Percentiles rank a stretch among this genome's conserved stretches.
These are phyloP conservation scores for Coriaria nepalensis DNA, from an alignment of 306 rosid species.

Conservation along the genomic window DNA sequence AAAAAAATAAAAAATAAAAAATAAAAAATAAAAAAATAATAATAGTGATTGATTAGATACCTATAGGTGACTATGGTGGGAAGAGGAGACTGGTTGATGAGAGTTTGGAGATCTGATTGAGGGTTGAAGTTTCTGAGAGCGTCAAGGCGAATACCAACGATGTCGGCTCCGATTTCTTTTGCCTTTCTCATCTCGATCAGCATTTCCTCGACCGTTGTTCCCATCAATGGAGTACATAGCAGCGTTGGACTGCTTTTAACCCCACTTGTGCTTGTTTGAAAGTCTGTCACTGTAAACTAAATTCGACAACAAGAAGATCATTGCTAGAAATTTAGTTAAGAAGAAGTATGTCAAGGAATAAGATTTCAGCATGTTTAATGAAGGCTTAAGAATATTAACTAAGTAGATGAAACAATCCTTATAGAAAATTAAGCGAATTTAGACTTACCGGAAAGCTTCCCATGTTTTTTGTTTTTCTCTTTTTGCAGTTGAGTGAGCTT, in stretches of 20 bases:
- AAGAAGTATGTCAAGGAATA: too few relatives aligned
- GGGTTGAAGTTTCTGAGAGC: conserved; percentile 33
- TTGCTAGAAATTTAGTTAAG: too few relatives aligned
- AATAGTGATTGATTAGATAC: conserved; percentile 10
- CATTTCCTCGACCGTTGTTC: conserved; percentile 17
- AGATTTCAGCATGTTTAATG: too few relatives aligned
- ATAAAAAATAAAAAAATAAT: too few relatives aligned
- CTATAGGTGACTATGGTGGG: conserved; percentile 41
- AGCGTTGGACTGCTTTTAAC: conserved; percentile 22
- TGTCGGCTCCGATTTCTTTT: conserved; percentile 34
- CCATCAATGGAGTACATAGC: conserved; percentile 30
- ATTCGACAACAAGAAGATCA: too few relatives aligned
- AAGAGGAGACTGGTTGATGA: conserved; percentile 24
- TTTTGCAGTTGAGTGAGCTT: too few relatives aligned
- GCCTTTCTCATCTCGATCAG: conserved; percentile 29
- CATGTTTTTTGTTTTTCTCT: too few relatives aligned
- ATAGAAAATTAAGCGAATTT: too few relatives aligned
- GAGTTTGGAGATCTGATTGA: conserved; percentile 20
- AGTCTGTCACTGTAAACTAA: background rate
- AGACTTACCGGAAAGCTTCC: too few relatives aligned
- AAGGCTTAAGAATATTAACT: too few relatives aligned
- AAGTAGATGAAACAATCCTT: too few relatives aligned
- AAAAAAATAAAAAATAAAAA: too few relatives aligned
- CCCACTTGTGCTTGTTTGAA: conserved; percentile 7
- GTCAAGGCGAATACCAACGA: conserved; percentile 43